A percentile compares a stretch with the other conserved stretches of the same genome.
Evolutionary conservation across 805 yeast genomes (phyloP).

Genomic region (Kodamaea neixiangensis): DNA sequence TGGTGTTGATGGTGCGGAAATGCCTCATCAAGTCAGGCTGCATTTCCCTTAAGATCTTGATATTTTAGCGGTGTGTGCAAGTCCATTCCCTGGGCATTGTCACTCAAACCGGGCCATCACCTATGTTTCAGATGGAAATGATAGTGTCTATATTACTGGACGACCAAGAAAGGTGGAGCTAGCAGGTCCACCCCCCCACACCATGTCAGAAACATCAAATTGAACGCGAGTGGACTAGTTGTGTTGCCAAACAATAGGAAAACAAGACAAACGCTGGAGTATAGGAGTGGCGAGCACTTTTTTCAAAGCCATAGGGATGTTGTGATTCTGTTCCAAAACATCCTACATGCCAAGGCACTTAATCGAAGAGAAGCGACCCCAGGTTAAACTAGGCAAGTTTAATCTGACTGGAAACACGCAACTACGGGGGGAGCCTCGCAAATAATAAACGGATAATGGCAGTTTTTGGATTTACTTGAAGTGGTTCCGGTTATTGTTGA

Average conservation of each 20-base stretch:
- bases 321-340: background rate
- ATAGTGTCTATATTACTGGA: background rate
- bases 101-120: background rate
- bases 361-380: background rate
- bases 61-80: background rate
- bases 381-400: background rate
- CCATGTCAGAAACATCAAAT: background rate
- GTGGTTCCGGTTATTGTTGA: background rate
- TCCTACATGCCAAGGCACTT: background rate
- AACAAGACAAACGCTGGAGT: background rate
- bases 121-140: background rate
- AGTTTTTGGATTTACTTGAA: background rate
- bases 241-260: background rate
- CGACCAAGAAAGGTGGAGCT: background rate
- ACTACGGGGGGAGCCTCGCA: background rate
- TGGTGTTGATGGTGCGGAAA: background rate
- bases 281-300: background rate
- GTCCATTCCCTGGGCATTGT: background rate
- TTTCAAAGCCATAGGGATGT: background rate
- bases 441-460: background rate
- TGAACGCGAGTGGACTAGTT: background rate
- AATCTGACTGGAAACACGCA: background rate
- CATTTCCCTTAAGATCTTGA: background rate
- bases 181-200: background rate
- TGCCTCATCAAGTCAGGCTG: background rate